These are phyloP conservation scores for Schoenoplectus triqueter DNA, from an alignment of 202 grass and related monocot species.

Conservation along the genomic window DNA sequence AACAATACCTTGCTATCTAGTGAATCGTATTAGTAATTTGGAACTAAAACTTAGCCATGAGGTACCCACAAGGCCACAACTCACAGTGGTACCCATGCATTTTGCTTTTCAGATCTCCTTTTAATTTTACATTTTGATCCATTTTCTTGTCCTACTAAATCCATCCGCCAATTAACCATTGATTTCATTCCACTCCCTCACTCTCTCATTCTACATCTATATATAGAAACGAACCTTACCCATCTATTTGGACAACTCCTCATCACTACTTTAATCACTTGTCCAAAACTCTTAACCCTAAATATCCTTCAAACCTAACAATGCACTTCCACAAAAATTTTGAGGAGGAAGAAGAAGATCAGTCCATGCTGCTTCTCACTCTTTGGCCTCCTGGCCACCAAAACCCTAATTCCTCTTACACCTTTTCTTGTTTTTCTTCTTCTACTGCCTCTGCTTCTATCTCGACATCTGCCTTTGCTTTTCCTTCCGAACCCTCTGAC, in stretches of 20 bases:
- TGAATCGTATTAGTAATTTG: no score
- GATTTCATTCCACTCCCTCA: slow-evolving; percentile 40
- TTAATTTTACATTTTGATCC: slow-evolving; percentile 20
- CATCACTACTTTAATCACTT: slow-evolving; percentile 15
- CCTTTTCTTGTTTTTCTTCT: slow-evolving; percentile 19
- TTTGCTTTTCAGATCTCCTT: slow-evolving; percentile 24
- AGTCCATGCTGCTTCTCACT: slow-evolving; percentile 86
- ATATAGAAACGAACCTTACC: background rate
- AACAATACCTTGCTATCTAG: no score
- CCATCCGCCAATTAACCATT: slow-evolving; percentile 33
- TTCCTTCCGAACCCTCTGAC: slow-evolving; percentile 47
- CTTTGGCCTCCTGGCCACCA: slow-evolving; percentile 87
- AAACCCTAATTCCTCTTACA: slow-evolving; percentile 24
- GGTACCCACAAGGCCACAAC: background rate
- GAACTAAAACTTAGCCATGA: no score
- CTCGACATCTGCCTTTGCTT: slow-evolving; percentile 30
- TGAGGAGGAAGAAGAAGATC: slow-evolving; percentile 47
- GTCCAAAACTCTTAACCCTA: slow-evolving; percentile 17
- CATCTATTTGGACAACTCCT: background rate
- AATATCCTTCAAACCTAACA: slow-evolving; percentile 24
- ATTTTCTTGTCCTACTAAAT: slow-evolving; percentile 15
- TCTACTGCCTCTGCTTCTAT: slow-evolving; percentile 38
- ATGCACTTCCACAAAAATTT: slow-evolving; percentile 4
- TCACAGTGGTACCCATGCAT: slow-evolving; percentile 16
- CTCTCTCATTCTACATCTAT: background rate